Percentiles rank a stretch among this genome's conserved stretches.
Conservation (phyloP, 2,329 filamentous ascomycete species). For the Chrysoporthe puriensis region DNA sequence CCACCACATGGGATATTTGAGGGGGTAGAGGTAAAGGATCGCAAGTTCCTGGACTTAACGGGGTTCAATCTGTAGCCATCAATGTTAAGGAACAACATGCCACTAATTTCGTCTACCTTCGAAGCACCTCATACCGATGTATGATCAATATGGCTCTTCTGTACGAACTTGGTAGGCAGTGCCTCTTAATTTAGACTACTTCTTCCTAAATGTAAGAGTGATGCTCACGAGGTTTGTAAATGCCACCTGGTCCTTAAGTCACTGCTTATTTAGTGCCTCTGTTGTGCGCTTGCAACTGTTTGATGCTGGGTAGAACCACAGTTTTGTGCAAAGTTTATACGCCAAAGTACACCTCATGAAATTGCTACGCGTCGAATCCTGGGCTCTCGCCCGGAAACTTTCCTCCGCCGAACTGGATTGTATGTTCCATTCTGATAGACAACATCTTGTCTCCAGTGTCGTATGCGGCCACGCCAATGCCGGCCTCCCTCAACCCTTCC, state of each 20-base stretch:
- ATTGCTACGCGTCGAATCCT: not conserved
- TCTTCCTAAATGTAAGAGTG: conserved; percentile 21
- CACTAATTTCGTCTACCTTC: not conserved
- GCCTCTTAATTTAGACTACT: conserved; percentile 2
- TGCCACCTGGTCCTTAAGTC: conserved; percentile 29
- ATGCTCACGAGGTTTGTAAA: conserved; percentile 30
- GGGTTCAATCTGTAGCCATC: not conserved
- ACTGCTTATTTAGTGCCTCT: conserved; percentile 27
- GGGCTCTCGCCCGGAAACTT: conserved; percentile 16
- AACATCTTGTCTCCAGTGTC: conserved; percentile 23
- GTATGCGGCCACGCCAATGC: conserved; percentile 24
- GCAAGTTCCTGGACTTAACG: not conserved
- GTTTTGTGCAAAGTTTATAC: conserved; percentile 17
- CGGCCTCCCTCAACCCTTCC: conserved; percentile 20
- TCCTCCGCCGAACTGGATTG: conserved; percentile 29
- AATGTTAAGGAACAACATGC: too few species aligned
- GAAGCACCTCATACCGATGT: not conserved
- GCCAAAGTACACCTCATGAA: not conserved
- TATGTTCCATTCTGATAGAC: conserved; percentile 28
- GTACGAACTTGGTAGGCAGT: not conserved
- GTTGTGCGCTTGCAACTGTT: conserved; percentile 22
- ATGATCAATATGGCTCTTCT: not conserved
- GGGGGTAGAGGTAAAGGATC: not conserved
- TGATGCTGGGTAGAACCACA: conserved; percentile 23
- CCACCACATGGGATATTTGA: not conserved